Evolutionary conservation across 345 rosid genomes (phyloP).

Genomic region (Pugionium dolabratum): DNA sequence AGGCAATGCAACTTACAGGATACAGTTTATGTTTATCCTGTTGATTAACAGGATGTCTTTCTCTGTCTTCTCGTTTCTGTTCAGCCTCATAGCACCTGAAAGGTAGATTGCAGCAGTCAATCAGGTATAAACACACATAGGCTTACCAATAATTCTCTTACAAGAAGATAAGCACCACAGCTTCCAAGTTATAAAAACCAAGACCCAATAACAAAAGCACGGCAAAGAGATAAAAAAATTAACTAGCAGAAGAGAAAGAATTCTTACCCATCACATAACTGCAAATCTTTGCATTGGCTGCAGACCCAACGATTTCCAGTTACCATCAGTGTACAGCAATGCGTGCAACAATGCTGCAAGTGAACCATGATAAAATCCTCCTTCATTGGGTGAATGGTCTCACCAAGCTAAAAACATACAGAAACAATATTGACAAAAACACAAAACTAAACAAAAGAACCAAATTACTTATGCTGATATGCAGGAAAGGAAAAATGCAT

Average conservation of each 20-base stretch:
- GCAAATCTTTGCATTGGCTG: slow-evolving; percentile 87
- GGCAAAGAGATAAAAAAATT: slow-evolving; percentile 5
- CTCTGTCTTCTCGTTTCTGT: slow-evolving; percentile 83
- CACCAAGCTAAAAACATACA: slow-evolving; percentile 73
- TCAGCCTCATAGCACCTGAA: slow-evolving; percentile 85
- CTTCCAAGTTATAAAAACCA: slow-evolving; percentile 16
- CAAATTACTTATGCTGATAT: slow-evolving; percentile 9
- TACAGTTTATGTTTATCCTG: slow-evolving; percentile 74
- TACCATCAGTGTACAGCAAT: slow-evolving; percentile 90
- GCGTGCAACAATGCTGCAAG: slow-evolving; percentile 86
- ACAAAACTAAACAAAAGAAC: slow-evolving; percentile 8
- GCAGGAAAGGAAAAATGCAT: slow-evolving; percentile 16
- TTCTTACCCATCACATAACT: slow-evolving; percentile 89
- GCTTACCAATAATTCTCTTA: slow-evolving; percentile 13
- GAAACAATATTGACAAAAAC: slow-evolving; percentile 17
- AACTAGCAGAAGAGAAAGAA: slow-evolving; percentile 26
- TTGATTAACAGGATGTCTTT: slow-evolving; percentile 75
- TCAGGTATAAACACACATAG: slow-evolving; percentile 31
- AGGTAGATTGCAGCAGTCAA: slow-evolving; percentile 19
- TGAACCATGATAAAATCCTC: slow-evolving; percentile 99
- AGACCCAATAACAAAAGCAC: neutral
- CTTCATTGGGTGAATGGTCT: slow-evolving; percentile 96
- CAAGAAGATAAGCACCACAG: slow-evolving; percentile 26
- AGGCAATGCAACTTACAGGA: slow-evolving; percentile 57
- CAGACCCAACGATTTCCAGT: slow-evolving; percentile 92